phyloP scores from a whole-genome alignment of 176 grass and related monocot species.

The Saccharum spontaneum region DNA sequence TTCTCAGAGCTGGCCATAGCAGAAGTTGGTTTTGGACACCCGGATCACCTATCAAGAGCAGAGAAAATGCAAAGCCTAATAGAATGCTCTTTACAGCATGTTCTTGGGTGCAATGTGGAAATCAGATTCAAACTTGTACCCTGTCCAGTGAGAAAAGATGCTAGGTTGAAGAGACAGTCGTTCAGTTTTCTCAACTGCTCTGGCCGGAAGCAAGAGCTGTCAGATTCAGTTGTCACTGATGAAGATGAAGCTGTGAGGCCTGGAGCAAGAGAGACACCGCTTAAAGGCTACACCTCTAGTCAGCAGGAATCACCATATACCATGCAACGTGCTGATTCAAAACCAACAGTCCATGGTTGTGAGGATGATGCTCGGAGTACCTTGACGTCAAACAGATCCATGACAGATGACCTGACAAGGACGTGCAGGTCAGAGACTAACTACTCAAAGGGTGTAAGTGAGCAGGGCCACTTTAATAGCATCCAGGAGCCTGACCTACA shows the following conservation, averaged over 20 bases:
- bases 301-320: constrained; percentile 54
- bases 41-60: constrained; percentile 81
- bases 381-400: constrained; percentile 68
- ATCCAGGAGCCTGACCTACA: constrained; percentile 76
- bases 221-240: constrained; percentile 68
- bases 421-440: constrained; percentile 57
- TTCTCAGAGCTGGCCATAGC: constrained; percentile 85
- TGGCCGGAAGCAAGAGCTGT: constrained; percentile 81
- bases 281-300: constrained; percentile 69
- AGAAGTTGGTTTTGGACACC: constrained; percentile 87
- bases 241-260: constrained; percentile 50
- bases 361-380: constrained; percentile 62
- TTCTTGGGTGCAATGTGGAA: constrained; percentile 88
- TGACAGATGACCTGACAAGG: constrained; percentile 59
- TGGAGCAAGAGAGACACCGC: constrained; percentile 52
- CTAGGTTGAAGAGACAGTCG: constrained; percentile 71
- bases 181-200: constrained; percentile 92
- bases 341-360: constrained; percentile 43
- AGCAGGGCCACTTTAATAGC: constrained; percentile 54
- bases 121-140: constrained; percentile 74
- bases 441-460: constrained; percentile 61
- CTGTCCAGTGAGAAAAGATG: constrained; percentile 45
- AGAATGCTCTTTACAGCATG: constrained; percentile 65
- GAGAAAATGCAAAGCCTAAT: constrained; percentile 79
- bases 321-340: constrained; percentile 43